Evolutionary conservation across 768 basidiomycete genomes (phyloP).

Genomic region (Lentinula boryana): DNA sequence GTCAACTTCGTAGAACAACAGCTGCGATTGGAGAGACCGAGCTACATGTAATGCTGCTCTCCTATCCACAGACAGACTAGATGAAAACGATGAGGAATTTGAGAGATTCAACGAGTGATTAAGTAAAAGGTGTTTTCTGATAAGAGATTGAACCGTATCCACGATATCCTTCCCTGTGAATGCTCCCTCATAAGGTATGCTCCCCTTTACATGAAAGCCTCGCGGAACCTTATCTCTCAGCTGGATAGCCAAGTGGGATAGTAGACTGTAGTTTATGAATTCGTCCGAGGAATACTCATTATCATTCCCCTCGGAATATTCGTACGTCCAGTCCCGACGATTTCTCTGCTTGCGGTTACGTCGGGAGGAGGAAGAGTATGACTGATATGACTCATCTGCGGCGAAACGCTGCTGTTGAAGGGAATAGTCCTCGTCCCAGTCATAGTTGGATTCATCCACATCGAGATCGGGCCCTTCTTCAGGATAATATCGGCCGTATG

Average conservation of each 20-base stretch:
- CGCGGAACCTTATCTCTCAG: constrained; percentile 87
- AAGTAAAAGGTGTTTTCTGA: constrained; percentile 79
- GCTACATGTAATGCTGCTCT: constrained; percentile 84
- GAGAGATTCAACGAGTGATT: constrained; percentile 66
- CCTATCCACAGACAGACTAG: constrained; percentile 38
- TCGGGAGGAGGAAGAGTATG: neutral
- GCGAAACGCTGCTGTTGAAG: neutral
- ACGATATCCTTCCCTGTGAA: constrained; percentile 96
- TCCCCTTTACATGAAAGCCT: constrained; percentile 84
- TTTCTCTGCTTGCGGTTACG: neutral
- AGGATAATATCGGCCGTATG: neutral
- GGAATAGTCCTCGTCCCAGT: neutral
- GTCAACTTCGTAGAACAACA: constrained; percentile 97
- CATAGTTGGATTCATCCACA: neutral
- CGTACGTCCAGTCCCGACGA: neutral
- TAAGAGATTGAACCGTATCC: constrained; percentile 82
- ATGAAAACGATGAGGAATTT: neutral
- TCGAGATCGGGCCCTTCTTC: neutral
- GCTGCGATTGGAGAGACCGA: constrained; percentile 82
- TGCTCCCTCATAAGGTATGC: constrained; percentile 82
- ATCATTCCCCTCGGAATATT: neutral
- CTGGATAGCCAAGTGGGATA: constrained; percentile 86
- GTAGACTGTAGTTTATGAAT: constrained; percentile 83
- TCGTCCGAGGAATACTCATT: neutral
- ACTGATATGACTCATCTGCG: neutral